These are phyloP conservation scores for Petunia secreta DNA, from an alignment of 257 asterid species.

Conservation along the genomic window DNA sequence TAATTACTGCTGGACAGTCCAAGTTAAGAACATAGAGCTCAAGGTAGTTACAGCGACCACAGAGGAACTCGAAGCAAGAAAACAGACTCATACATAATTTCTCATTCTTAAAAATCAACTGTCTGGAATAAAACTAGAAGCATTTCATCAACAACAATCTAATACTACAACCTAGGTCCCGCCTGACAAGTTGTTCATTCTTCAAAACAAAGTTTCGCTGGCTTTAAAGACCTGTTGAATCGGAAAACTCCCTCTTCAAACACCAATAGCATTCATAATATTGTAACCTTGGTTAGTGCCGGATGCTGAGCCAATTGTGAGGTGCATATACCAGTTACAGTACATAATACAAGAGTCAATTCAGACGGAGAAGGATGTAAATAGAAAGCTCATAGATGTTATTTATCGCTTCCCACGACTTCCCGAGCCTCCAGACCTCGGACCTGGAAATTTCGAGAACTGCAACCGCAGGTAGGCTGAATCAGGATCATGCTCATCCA, in stretches of 20 bases:
- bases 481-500: conserved; percentile 56
- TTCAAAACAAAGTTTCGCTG: not conserved
- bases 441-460: conserved; percentile 59
- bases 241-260: not conserved
- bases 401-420: conserved; percentile 49
- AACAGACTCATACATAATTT: not conserved
- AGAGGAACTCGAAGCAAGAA: not conserved
- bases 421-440: conserved; percentile 44
- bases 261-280: not conserved
- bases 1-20: too few species aligned
- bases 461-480: conserved; percentile 54
- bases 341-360: conserved; percentile 15
- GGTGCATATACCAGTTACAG: conserved; percentile 1
- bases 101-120: not conserved
- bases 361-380: not conserved
- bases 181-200: conserved; percentile 17
- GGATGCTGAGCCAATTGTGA: not conserved
- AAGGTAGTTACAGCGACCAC: too few species aligned
- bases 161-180: conserved; percentile 8
- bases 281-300: not conserved
- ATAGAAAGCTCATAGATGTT: not conserved
- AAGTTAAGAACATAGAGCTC: too few species aligned
- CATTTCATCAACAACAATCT: conserved; percentile 3
- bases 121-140: not conserved
- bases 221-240: not conserved